Evolutionary conservation across 108 stramenopile genomes (phyloP), one percentile per base, ranked within the genome.

Genomic region (Cyclotella kingstonii): DNA sequence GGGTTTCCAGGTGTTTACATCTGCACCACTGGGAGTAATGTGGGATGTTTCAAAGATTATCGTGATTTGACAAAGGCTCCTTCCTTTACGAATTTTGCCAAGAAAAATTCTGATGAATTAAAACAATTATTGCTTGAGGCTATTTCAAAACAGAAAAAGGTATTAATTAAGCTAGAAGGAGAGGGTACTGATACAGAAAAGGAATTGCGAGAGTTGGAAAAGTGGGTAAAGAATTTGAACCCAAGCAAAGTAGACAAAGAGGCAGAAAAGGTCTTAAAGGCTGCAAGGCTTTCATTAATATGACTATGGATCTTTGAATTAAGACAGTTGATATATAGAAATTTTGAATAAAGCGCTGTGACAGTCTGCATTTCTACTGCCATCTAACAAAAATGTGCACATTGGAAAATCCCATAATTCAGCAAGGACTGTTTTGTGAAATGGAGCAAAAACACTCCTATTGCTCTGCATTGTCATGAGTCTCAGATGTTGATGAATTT

Each of bases 1-100:
- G 97, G 95, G 2, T 95, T 95, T 60, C 93, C 95, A 3, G 97
- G 97, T 9, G 92, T 98, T 5, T 98, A 78, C 69, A 77, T 98
- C 26, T 90, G 91, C 54, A 84, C 87, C 3, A 25, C 55, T 26
- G 94, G 90, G 36, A 83, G 78, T 8, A 63, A 87, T 33, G 85
- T 93, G 26, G 94, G 94, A 8, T 64, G 76, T 15, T 86, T 95
- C 43, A 56, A 67, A 36, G 94, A 95, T 56, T 30, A 63, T 40
- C 81, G 94, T 9, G 81, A 93, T 65, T 59, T 55, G 54, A 45
- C 41, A 3, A 70, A 54, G 15, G 60, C 76, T 39, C 94, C 94
- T 9, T 65, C 53, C 21, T 90, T 95, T 63, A 45, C 66, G 26
- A 93, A 89, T 47, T 73, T 90, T 77, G 78, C 78, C 30, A 70